A percentile compares a stretch with the other conserved stretches of the same genome.
phyloP scores from a whole-genome alignment of 768 basidiomycete genomes.

The Nidularia sp. region DNA sequence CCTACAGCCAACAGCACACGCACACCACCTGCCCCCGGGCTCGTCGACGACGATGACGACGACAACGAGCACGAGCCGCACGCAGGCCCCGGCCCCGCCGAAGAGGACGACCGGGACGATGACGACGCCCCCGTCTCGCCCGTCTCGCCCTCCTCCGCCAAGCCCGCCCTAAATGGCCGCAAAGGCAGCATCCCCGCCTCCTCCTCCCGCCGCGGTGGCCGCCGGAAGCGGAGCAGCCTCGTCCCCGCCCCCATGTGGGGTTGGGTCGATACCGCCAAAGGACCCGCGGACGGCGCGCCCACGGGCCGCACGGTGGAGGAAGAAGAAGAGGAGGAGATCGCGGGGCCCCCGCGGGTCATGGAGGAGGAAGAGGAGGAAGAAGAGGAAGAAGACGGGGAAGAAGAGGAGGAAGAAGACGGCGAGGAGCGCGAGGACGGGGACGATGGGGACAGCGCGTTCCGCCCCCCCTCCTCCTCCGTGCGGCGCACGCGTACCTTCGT shows the following conservation, averaged over 20 bases:
- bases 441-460: constrained; percentile 6
- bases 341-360: constrained; percentile 47
- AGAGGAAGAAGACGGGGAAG: constrained; percentile 27
- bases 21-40: no score
- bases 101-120: constrained; percentile 10
- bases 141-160: background rate
- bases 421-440: constrained; percentile 25
- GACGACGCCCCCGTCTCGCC: no score
- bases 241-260: constrained; percentile 85
- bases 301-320: constrained; percentile 33
- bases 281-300: constrained; percentile 1
- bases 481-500: no score
- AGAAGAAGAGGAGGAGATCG: constrained; percentile 46
- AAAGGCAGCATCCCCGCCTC: constrained; percentile 14
- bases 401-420: constrained; percentile 25
- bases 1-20: no score
- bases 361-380: constrained; percentile 60
- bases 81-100: constrained; percentile 6
- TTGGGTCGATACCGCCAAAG: constrained; percentile 60
- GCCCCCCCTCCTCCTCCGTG: no score
- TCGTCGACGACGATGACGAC: constrained; percentile 8
- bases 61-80: constrained; percentile 6
- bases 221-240: constrained; percentile 60
- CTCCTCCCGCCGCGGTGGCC: constrained; percentile 18
- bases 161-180: constrained; percentile 19